A percentile compares a stretch with the other conserved stretches of the same genome.
phyloP scores from a whole-genome alignment of 2,329 filamentous ascomycete genomes.

The Cladophialophora exuberans region DNA sequence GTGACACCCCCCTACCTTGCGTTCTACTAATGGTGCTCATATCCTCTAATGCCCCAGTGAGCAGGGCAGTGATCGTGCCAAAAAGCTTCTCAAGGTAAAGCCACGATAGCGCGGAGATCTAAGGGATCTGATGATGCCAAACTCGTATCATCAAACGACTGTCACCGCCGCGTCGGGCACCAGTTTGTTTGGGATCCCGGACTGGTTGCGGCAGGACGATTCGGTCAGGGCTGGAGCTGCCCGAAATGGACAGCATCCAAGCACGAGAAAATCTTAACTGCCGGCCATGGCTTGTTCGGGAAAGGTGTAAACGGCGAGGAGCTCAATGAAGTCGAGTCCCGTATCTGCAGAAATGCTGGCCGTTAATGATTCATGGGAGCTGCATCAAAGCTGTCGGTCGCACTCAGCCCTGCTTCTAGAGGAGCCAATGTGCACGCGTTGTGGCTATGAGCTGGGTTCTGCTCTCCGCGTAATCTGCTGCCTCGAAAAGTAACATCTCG shows the following conservation, averaged over 20 bases:
- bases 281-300: background rate
- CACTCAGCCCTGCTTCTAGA: background rate
- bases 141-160: no score
- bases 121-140: no score
- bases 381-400: slow-evolving; percentile 3
- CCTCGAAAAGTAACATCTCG: no score
- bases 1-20: no score
- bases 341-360: background rate
- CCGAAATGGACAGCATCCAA: background rate
- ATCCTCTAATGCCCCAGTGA: no score
- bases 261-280: background rate
- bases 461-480: no score
- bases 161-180: background rate
- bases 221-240: slow-evolving; percentile 19
- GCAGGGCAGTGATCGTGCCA: no score
- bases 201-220: background rate
- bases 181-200: background rate
- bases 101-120: no score
- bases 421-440: background rate
- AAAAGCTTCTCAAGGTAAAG: no score
- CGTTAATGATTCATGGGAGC: slow-evolving; percentile 5
- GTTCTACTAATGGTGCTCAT: no score
- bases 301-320: background rate
- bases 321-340: background rate
- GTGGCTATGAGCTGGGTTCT: background rate